Conservation (phyloP, 2,329 filamentous ascomycete genomes). For the Pseudofabraea citricarpa region DNA sequence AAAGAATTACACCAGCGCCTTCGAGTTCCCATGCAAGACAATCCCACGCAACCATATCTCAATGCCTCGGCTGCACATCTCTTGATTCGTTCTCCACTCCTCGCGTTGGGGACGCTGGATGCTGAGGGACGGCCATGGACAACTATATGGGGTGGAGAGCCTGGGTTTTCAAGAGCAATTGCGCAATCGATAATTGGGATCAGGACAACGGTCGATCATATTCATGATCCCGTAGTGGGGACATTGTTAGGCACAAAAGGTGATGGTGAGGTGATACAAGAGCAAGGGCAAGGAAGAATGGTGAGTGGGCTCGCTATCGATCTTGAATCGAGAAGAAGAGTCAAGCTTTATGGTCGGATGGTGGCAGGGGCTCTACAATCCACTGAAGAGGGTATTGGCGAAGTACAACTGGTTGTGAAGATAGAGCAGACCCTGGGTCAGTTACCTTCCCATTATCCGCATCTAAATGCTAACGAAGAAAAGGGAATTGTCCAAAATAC, state of each 20-base stretch:
- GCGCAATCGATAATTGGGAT: conserved; percentile 61
- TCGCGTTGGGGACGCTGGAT: conserved; percentile 72
- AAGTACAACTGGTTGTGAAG: conserved; percentile 54
- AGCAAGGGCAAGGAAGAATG: conserved; percentile 41
- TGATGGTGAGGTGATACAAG: conserved; percentile 32
- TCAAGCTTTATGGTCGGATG: conserved; percentile 70
- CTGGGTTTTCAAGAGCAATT: conserved; percentile 61
- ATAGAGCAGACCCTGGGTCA: conserved; percentile 64
- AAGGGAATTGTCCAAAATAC: conserved; percentile 83
- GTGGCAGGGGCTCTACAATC: conserved; percentile 53
- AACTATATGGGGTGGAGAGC: conserved; percentile 70
- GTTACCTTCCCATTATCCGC: conserved; percentile 12
- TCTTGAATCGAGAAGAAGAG: conserved; percentile 61
- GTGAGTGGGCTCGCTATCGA: conserved; percentile 60
- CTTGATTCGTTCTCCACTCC: conserved; percentile 57
- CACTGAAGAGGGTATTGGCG: conserved; percentile 23
- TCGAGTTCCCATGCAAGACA: conserved; percentile 50
- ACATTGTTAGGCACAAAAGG: conserved; percentile 50
- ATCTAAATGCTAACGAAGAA: conserved; percentile 4
- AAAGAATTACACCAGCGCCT: conserved; percentile 58
- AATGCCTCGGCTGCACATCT: conserved; percentile 55
- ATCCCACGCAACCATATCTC: conserved; percentile 64
- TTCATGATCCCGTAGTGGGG: conserved; percentile 65
- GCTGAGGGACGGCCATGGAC: conserved; percentile 65
- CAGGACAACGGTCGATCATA: conserved; percentile 52